Conservation (phyloP, 345 rosid genomes). For the Garcia nutans region DNA sequence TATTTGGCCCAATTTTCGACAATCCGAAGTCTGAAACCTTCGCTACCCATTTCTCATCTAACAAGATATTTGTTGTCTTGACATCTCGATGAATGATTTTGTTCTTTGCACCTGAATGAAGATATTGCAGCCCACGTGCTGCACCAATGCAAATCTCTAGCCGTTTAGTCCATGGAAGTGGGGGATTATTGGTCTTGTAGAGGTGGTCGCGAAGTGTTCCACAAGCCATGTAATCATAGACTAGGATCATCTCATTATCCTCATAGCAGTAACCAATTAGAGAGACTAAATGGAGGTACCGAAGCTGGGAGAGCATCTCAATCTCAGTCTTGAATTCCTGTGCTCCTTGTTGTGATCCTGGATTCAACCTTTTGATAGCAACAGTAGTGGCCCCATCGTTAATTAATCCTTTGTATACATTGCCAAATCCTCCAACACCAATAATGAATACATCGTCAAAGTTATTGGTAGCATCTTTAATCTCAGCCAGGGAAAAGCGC, state of each 20-base stretch:
- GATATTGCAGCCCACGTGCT: too few relatives aligned
- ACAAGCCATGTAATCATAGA: slow-evolving; percentile 27
- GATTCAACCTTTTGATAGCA: slow-evolving; percentile 9
- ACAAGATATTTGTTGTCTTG: slow-evolving; percentile 37
- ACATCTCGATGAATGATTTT: slow-evolving; percentile 40
- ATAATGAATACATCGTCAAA: slow-evolving; percentile 24
- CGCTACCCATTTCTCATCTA: slow-evolving; percentile 20
- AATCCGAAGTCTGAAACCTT: slow-evolving; percentile 44
- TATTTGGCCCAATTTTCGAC: slow-evolving; percentile 30
- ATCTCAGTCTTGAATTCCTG: slow-evolving; percentile 6
- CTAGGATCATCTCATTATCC: too few relatives aligned
- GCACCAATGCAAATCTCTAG: too few relatives aligned
- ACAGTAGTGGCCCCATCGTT: background rate
- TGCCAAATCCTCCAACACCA: slow-evolving; percentile 38
- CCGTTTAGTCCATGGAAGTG: too few relatives aligned
- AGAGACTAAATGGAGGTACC: too few relatives aligned
- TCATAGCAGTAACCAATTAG: too few relatives aligned
- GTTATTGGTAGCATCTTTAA: slow-evolving; percentile 27
- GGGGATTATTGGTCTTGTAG: too few relatives aligned
- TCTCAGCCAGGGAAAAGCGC: slow-evolving; percentile 31
- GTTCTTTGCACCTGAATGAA: slow-evolving; percentile 8
- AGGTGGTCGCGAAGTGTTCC: slow-evolving; percentile 21
- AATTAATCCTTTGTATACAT: slow-evolving; percentile 15
- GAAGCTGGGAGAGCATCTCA: too few relatives aligned
- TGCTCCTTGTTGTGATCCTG: slow-evolving; percentile 36